phyloP scores from a whole-genome alignment of 176 grass and related monocot species.

The Paspalum notatum region DNA sequence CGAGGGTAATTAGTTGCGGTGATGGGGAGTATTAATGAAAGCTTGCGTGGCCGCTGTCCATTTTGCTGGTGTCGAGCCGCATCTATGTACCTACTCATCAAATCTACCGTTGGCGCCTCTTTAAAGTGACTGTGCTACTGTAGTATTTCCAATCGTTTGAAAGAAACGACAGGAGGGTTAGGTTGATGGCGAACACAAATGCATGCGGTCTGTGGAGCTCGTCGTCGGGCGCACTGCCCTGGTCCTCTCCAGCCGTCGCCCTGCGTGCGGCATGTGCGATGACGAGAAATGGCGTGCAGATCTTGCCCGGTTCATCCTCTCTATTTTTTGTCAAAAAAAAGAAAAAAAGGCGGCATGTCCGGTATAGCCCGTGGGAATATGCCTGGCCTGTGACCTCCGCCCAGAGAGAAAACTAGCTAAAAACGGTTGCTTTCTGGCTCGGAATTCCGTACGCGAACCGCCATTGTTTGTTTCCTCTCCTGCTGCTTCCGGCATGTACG shows the following conservation, averaged over 20 bases:
- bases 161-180: background rate
- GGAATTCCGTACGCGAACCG: background rate
- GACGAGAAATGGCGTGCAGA: constrained; percentile 21
- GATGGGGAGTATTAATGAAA: background rate
- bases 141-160: no score
- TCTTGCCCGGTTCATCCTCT: background rate
- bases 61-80: constrained; percentile 7
- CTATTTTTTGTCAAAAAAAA: background rate
- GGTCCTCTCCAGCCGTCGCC: background rate
- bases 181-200: no score
- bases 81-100: background rate
- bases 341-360: background rate
- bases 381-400: background rate
- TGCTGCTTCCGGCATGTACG: background rate
- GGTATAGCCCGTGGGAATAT: constrained; percentile 36
- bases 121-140: no score
- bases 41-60: background rate
- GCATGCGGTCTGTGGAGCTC: no score
- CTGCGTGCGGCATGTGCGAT: background rate
- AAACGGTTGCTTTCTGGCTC: constrained; percentile 7
- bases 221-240: background rate
- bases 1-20: background rate
- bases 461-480: background rate
- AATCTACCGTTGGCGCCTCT: background rate
- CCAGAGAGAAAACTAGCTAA: background rate